phyloP scores from a whole-genome alignment of 2,329 filamentous ascomycete genomes.

The Sarocladium strictum region DNA sequence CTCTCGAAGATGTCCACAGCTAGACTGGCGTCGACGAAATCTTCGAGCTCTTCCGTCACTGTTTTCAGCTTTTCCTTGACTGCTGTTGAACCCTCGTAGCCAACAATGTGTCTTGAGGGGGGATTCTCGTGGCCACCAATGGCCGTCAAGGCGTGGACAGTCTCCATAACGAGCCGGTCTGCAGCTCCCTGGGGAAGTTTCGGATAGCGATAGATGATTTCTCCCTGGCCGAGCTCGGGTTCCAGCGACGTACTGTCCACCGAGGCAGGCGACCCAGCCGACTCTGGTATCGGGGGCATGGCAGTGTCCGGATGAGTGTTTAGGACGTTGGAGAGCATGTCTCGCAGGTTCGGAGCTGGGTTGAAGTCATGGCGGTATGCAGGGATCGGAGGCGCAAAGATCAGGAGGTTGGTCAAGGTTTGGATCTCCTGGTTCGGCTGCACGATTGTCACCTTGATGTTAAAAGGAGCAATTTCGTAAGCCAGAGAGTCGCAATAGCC shows the following conservation, averaged over 20 bases:
- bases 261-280: conserved; percentile 21
- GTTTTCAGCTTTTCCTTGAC: conserved; percentile 97
- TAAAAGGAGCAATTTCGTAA: conserved; percentile 95
- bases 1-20: conserved; percentile 71
- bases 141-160: conserved; percentile 82
- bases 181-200: conserved; percentile 62
- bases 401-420: conserved; percentile 79
- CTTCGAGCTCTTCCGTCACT: conserved; percentile 91
- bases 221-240: conserved; percentile 27
- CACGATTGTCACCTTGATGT: conserved; percentile 91
- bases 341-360: conserved; percentile 72
- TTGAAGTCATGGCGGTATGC: conserved; percentile 33
- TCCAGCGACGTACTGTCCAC: conserved; percentile 23
- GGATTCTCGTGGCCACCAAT: conserved; percentile 96
- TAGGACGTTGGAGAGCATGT: conserved; percentile 74
- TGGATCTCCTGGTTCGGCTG: conserved; percentile 93
- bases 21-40: conserved; percentile 86
- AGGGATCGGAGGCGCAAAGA: conserved; percentile 71
- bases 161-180: conserved; percentile 75
- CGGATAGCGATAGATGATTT: conserved; percentile 65
- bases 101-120: conserved; percentile 88
- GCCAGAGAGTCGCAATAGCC: conserved; percentile 93
- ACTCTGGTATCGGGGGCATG: conserved; percentile 24
- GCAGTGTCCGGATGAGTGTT: conserved; percentile 67
- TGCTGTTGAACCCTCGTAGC: conserved; percentile 76